Base-by-base conservation (phyloP, 768 basidiomycete species). In the Suillus ampliporus region DNA sequence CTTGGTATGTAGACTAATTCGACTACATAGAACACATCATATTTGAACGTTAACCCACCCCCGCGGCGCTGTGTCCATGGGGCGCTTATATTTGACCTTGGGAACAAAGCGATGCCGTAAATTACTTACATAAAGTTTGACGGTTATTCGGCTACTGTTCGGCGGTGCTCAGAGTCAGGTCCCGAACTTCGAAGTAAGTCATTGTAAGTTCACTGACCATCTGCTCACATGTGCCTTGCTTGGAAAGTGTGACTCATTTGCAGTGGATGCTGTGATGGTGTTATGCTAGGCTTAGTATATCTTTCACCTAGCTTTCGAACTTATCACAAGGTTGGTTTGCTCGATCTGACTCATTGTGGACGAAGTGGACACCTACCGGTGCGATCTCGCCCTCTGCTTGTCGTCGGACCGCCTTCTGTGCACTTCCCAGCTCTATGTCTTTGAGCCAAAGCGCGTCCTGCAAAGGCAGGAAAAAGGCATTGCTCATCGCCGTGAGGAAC, bases 401-500 rank as follows among this genome's bases (percentile, higher is more conserved):
- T 17, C 44, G 14, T 15, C 46, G 3, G 14, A n/a, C 13, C 46
- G 13, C 8, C 11, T 21, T 53, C 11, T 53, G 4, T 53, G 2
- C 14, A 14, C 21, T 40, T 28, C 21, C 1, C 31, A 41, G 17
- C 48, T 60, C 28, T 37, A 60, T 41, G 62, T 47, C 11, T 48
- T 58, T 28, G 47, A 35, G n/a, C 13, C 52, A 53, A 53, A 3
- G n/a, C 17, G 7, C 14, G 5, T 8, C 34, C 31, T 34, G 51
- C 34, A 37, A 35, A 53, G 58, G 44, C 14, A 59, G 56, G 31
- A 72, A 59, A 38, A 68, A 57, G 35, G 72, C 71, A 10, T 63
- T 73, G 8, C 66, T 75, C 10, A 38, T 73, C 5, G 63, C 68
- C 13, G 54, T 67, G 34, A 59, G 28, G 5, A 60, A 62, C 11